Percentiles rank a stretch among this genome's conserved stretches.
Conservation (phyloP, 768 basidiomycete genomes). For the Suillus cothurnatus region DNA sequence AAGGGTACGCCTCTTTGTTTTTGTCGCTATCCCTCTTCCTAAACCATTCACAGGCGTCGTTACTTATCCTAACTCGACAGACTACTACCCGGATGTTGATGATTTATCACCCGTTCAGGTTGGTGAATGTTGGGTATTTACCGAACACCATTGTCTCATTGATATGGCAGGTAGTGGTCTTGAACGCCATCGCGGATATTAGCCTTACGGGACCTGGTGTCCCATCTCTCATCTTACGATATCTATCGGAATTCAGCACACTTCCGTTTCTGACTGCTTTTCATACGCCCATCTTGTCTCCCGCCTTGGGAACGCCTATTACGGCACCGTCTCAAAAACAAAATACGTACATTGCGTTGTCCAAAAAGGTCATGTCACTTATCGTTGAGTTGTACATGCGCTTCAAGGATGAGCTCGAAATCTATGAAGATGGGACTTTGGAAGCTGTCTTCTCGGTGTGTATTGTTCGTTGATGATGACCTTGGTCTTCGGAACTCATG, state of each 20-base stretch:
- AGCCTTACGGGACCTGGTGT: slow-evolving; percentile 62
- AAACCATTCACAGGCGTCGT: slow-evolving; percentile 52
- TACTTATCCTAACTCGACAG: slow-evolving; percentile 80
- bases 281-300: slow-evolving; percentile 34
- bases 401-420: slow-evolving; percentile 36
- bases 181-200: slow-evolving; percentile 69
- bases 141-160: not conserved
- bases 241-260: slow-evolving; percentile 83
- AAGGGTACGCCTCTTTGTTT: slow-evolving; percentile 52
- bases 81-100: slow-evolving; percentile 90
- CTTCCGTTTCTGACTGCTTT: slow-evolving; percentile 87
- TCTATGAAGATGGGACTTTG: slow-evolving; percentile 71
- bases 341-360: slow-evolving; percentile 87
- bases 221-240: slow-evolving; percentile 74
- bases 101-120: slow-evolving; percentile 79
- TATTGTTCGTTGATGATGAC: not conserved
- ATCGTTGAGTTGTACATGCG: slow-evolving; percentile 75
- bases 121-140: slow-evolving; percentile 13
- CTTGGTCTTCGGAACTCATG: not conserved
- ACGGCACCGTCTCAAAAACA: slow-evolving; percentile 49
- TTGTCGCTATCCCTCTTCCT: not conserved
- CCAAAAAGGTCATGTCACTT: slow-evolving; percentile 85
- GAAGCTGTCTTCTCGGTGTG: slow-evolving; percentile 78
- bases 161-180: slow-evolving; percentile 59
- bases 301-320: slow-evolving; percentile 14